phyloP scores from a whole-genome alignment of 2,329 filamentous ascomycete species.

The Epichloe uncinata region DNA sequence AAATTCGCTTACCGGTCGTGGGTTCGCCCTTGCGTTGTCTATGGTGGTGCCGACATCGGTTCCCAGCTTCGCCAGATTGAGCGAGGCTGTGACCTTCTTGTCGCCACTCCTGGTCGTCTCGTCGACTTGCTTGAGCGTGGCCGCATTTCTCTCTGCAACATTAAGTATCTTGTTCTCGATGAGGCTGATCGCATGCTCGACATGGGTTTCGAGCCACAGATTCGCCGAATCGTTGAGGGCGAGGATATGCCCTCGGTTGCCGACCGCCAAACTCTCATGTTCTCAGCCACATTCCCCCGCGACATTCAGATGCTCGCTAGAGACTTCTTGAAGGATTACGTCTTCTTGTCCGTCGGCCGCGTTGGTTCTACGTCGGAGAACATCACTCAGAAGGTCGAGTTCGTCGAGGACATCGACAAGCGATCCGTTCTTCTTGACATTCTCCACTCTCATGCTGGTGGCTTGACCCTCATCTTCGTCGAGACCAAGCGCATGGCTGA shows the following conservation, averaged over 20 bases:
- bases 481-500: conserved; percentile 99
- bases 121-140: conserved; percentile 98
- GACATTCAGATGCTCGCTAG: conserved; percentile 98
- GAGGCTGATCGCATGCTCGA: conserved; percentile 99
- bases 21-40: conserved; percentile 96
- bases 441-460: conserved; percentile 80
- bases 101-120: conserved; percentile 92
- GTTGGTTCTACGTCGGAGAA: conserved; percentile 99
- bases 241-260: conserved; percentile 89
- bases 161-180: conserved; percentile 97
- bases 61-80: conserved; percentile 97
- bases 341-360: conserved; percentile 97
- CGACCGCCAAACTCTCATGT: conserved; percentile 96
- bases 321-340: conserved; percentile 98
- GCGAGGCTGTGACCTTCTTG: conserved; percentile 88
- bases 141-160: conserved; percentile 93
- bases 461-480: conserved; percentile 93
- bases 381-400: conserved; percentile 98
- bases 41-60: conserved; percentile 97
- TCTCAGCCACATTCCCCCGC: conserved; percentile 92
- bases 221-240: conserved; percentile 93
- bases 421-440: conserved; percentile 95
- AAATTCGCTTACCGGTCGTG: conserved; percentile 99
- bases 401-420: conserved; percentile 95
- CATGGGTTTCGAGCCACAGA: conserved; percentile 99